Conservation (phyloP, 2,329 filamentous ascomycete species). For the Cladorrhinum sp. region DNA sequence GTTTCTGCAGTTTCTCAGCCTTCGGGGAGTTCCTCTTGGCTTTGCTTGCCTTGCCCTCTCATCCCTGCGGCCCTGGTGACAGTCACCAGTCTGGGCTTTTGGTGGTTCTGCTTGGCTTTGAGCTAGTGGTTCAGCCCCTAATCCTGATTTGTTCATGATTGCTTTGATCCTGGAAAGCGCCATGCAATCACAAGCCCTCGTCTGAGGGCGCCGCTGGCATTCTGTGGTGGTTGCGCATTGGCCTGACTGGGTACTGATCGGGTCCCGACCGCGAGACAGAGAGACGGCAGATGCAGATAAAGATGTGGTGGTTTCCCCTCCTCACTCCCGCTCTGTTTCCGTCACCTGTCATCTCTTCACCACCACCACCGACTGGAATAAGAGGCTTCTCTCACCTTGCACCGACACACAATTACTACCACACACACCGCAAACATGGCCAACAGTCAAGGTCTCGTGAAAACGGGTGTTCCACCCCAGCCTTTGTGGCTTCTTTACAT, state of each 20-base stretch:
- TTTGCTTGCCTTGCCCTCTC: neutral
- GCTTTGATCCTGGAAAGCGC: slow-evolving; percentile 1
- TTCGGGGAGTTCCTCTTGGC: neutral
- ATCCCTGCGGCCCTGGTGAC: neutral
- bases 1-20: neutral
- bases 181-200: neutral
- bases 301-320: slow-evolving; percentile 8
- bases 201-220: neutral
- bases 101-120: too few species aligned
- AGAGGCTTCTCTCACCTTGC: neutral
- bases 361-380: neutral
- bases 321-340: neutral
- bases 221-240: neutral
- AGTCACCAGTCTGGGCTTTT: too few species aligned
- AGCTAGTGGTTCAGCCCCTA: neutral
- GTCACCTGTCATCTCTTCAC: neutral
- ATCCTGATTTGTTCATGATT: neutral
- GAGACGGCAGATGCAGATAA: neutral
- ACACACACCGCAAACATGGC: slow-evolving; percentile 12
- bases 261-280: neutral
- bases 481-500: slow-evolving; percentile 39
- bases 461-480: slow-evolving; percentile 36
- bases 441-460: slow-evolving; percentile 34
- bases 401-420: neutral
- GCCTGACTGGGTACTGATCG: slow-evolving; percentile 1